Evolutionary conservation across 805 yeast genomes (phyloP).

Genomic region (Schizosaccharomyces cryophilus): DNA sequence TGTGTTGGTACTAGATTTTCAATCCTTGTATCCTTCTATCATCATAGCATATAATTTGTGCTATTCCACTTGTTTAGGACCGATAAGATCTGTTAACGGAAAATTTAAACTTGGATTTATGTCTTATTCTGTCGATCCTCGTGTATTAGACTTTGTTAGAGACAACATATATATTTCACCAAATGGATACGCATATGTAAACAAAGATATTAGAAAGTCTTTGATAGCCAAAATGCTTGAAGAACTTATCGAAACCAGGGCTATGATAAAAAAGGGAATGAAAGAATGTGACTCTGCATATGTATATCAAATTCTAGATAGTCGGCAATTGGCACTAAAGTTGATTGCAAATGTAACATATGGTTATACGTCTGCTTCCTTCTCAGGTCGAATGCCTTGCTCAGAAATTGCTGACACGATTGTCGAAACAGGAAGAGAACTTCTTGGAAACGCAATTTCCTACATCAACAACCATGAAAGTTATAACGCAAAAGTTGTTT

Average conservation of each 20-base stretch:
- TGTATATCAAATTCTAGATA: conserved; percentile 31
- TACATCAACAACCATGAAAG: conserved; percentile 31
- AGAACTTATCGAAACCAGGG: conserved; percentile 58
- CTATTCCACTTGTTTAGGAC: conserved; percentile 20
- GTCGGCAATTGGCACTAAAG: conserved; percentile 67
- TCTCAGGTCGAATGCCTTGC: conserved; percentile 92
- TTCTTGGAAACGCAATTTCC: conserved; percentile 39
- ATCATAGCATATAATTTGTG: conserved; percentile 81
- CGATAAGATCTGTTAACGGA: conserved; percentile 8
- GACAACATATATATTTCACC: conserved; percentile 31
- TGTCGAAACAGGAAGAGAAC: conserved; percentile 76
- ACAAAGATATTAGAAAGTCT: conserved; percentile 40
- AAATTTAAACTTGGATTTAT: background rate
- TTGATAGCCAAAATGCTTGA: conserved; percentile 59
- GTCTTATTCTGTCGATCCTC: background rate
- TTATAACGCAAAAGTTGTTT: conserved; percentile 82
- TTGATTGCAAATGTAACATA: conserved; percentile 85
- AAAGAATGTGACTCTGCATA: conserved; percentile 14
- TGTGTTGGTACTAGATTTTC: conserved; percentile 71
- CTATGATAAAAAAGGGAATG: conserved; percentile 58
- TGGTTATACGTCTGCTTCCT: conserved; percentile 86
- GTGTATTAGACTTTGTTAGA: background rate
- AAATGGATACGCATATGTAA: conserved; percentile 62
- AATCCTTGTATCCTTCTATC: conserved; percentile 78
- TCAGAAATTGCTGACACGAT: conserved; percentile 87